Conservation (phyloP, 306 rosid species). For the Lathyrus oleraceus region DNA sequence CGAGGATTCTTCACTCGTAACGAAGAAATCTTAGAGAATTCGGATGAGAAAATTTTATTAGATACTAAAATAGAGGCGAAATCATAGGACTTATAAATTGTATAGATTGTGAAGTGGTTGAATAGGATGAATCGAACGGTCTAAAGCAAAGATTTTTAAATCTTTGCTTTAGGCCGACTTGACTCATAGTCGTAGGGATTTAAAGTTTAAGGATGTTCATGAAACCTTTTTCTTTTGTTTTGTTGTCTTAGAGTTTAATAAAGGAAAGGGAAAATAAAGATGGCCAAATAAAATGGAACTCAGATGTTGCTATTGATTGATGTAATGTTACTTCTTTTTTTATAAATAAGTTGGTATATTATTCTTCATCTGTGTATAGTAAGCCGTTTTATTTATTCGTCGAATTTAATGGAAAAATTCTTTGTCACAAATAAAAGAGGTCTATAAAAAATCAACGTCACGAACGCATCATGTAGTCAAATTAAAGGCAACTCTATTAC, state of each 20-base stretch:
- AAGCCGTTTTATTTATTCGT: no score
- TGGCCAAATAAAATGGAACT: no score
- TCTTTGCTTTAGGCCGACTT: not conserved
- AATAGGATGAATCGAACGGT: not conserved
- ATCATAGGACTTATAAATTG: not conserved
- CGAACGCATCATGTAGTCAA: no score
- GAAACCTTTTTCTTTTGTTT: constrained; percentile 16
- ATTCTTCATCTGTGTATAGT: no score
- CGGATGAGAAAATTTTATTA: not conserved
- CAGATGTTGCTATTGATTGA: no score
- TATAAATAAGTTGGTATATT: no score
- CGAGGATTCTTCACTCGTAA: not conserved
- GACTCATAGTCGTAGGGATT: not conserved
- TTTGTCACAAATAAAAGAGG: no score
- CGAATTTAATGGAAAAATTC: no score
- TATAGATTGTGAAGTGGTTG: not conserved
- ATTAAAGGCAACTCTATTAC: no score
- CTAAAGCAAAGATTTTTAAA: not conserved
- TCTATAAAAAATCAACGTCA: no score
- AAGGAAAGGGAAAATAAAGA: no score
- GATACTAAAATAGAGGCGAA: not conserved
- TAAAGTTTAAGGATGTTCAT: constrained; percentile 27
- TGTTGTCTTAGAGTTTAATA: not conserved
- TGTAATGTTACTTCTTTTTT: no score
- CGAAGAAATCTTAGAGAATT: not conserved